Percentiles rank a stretch among this genome's conserved stretches.
Evolutionary conservation across 352 stramenopile genomes (phyloP).

Genomic region (Phytophthora pinifolia): DNA sequence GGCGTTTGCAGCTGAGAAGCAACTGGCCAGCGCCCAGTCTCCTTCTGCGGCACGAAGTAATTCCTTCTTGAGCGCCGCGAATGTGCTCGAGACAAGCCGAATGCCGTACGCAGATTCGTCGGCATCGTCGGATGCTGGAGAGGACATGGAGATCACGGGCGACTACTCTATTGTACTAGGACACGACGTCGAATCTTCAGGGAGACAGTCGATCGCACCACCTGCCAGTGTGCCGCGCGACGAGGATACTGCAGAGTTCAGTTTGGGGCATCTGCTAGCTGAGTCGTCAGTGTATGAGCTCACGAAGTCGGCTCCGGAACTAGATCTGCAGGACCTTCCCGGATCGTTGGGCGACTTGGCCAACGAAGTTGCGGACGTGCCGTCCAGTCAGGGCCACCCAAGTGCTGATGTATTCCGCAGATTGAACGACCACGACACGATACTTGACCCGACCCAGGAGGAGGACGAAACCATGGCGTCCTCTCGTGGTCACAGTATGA

Average conservation of each 20-base stretch:
- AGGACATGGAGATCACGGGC: constrained; percentile 89
- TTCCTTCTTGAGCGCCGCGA: constrained; percentile 47
- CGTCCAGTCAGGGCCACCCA: constrained; percentile 18
- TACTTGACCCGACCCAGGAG: constrained; percentile 66
- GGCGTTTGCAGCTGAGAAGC: constrained; percentile 10
- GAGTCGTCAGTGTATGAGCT: constrained; percentile 54
- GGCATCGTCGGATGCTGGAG: constrained; percentile 69
- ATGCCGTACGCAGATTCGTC: constrained; percentile 75
- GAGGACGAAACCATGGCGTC: constrained; percentile 59
- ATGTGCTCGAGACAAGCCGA: constrained; percentile 28
- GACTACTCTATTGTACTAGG: constrained; percentile 52
- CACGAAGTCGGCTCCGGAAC: constrained; percentile 25
- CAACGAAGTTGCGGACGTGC: constrained; percentile 26
- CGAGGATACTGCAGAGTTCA: constrained; percentile 65
- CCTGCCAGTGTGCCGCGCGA: constrained; percentile 22
- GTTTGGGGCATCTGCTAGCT: constrained; percentile 55
- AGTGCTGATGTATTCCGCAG: constrained; percentile 7
- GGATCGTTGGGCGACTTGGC: constrained; percentile 26
- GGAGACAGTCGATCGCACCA: constrained; percentile 9
- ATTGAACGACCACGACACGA: constrained; percentile 37
- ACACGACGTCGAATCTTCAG: constrained; percentile 4
- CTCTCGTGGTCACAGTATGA: constrained; percentile 56
- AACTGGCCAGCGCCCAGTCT: constrained; percentile 13
- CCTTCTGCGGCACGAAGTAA: constrained; percentile 19
- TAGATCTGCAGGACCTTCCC: constrained; percentile 26